Evolutionary conservation across 768 basidiomycete species (phyloP).

Genomic region (Russula vinacea): DNA sequence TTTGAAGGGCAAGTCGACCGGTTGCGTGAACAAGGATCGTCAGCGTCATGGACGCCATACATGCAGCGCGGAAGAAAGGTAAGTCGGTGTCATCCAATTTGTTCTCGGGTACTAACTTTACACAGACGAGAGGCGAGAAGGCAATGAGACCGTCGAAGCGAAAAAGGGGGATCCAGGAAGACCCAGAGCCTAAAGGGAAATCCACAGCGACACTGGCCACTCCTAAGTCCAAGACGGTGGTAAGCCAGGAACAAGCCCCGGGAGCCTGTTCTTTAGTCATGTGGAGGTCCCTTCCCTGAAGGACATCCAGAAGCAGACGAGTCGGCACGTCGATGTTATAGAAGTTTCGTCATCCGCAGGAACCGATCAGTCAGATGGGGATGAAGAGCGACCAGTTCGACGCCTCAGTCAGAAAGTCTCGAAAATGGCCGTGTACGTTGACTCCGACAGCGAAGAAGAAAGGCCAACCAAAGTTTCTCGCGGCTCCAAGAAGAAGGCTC

Average conservation of each 20-base stretch:
- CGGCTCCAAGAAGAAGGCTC: conserved; percentile 24
- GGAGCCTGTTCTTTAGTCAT: conserved; percentile 24
- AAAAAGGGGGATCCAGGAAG: conserved; percentile 54
- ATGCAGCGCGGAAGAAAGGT: conserved; percentile 60
- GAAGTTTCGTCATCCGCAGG: conserved; percentile 17
- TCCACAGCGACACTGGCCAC: not conserved
- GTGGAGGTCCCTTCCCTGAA: conserved; percentile 21
- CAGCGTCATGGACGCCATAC: conserved; percentile 62
- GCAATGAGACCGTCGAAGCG: conserved; percentile 55
- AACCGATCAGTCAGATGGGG: conserved; percentile 13
- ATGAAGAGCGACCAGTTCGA: conserved; percentile 22
- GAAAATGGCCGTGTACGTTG: conserved; percentile 22
- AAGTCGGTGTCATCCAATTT: conserved; percentile 28
- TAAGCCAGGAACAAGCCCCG: conserved; percentile 20
- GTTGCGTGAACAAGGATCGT: conserved; percentile 62
- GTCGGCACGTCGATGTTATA: not conserved
- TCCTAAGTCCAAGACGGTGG: conserved; percentile 6
- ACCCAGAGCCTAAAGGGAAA: not conserved
- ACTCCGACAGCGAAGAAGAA: conserved; percentile 25
- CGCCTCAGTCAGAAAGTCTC: conserved; percentile 24
- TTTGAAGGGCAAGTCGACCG: conserved; percentile 65
- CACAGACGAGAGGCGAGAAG: conserved; percentile 50
- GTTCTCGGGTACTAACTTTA: conserved; percentile 27
- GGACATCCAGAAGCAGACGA: conserved; percentile 20
- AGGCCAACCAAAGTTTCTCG: conserved; percentile 28